phyloP scores from a whole-genome alignment of 345 rosid species.

The Pseudoturritis turrita region DNA sequence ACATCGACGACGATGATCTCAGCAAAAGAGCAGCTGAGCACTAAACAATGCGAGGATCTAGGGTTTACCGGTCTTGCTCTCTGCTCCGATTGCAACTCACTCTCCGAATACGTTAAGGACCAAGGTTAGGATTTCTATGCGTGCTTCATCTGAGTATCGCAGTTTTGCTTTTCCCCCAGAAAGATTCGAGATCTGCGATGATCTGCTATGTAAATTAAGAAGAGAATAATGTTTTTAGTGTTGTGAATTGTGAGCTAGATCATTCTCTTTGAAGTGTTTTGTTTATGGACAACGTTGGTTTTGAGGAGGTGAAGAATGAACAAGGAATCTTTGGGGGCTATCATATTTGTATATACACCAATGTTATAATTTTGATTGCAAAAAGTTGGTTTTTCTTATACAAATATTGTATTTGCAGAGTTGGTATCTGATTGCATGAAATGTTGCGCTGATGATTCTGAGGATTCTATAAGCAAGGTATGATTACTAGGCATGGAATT shows the following conservation, averaged over 20 bases:
- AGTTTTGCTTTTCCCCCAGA: background rate
- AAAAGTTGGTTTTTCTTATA: background rate
- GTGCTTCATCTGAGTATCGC: background rate
- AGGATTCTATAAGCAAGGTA: slow-evolving; percentile 89
- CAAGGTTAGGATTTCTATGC: slow-evolving; percentile 42
- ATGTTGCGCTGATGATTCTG: slow-evolving; percentile 93
- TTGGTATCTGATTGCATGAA: slow-evolving; percentile 88
- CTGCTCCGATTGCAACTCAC: slow-evolving; percentile 88
- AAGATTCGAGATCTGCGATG: background rate
- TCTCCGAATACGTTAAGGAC: slow-evolving; percentile 85
- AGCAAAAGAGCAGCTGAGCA: slow-evolving; percentile 61
- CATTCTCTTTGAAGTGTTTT: background rate
- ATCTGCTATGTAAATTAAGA: background rate
- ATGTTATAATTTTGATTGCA: background rate
- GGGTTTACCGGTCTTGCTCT: slow-evolving; percentile 96
- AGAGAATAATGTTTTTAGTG: background rate
- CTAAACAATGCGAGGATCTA: slow-evolving; percentile 75
- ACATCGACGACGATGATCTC: slow-evolving; percentile 6
- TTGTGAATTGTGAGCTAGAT: background rate
- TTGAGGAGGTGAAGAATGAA: background rate
- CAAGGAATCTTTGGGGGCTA: no score
- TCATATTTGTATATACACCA: background rate
- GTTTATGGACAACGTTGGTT: background rate
- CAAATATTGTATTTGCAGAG: slow-evolving; percentile 50
- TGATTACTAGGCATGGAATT: background rate